Percentiles rank a stretch among this genome's conserved stretches.
phyloP scores from a whole-genome alignment of 345 rosid species.

The Turritis glabra region DNA sequence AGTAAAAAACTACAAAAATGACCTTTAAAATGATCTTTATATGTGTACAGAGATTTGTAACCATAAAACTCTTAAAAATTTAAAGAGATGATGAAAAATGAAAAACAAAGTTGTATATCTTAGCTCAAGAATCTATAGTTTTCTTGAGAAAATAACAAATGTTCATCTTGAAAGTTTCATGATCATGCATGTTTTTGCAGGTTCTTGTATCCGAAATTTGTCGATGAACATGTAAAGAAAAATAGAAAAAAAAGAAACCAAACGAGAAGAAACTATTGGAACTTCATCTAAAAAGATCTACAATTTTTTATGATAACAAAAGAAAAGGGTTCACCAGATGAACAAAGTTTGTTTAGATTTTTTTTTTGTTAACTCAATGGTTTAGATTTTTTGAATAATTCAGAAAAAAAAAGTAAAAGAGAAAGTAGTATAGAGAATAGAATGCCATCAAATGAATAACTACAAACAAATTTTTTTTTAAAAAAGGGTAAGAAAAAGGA shows the following conservation, averaged over 20 bases:
- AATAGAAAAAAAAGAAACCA: not conserved
- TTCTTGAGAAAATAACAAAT: not conserved
- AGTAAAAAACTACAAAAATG: not conserved
- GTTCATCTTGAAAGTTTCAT: not conserved
- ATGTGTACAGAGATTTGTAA: not conserved
- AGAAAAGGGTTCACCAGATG: too few relatives aligned
- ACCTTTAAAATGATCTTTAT: not conserved
- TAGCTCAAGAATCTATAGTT: not conserved
- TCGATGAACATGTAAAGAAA: not conserved
- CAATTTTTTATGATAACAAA: not conserved
- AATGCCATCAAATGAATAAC: constrained; percentile 14
- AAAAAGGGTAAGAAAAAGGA: not conserved
- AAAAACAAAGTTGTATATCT: not conserved
- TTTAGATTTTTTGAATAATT: not conserved
- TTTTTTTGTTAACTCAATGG: constrained; percentile 13
- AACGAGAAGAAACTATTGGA: not conserved
- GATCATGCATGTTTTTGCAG: constrained; percentile 1
- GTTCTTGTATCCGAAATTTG: not conserved
- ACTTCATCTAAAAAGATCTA: not conserved
- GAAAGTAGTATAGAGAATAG: constrained; percentile 8
- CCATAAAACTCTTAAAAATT: not conserved
- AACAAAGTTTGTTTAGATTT: not conserved
- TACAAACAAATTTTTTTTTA: not conserved
- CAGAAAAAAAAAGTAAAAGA: not conserved
- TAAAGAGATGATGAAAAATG: not conserved